phyloP scores from a whole-genome alignment of 225 moss, liverwort and hornwort genomes.

The Rhytidiadelphus loreus region DNA sequence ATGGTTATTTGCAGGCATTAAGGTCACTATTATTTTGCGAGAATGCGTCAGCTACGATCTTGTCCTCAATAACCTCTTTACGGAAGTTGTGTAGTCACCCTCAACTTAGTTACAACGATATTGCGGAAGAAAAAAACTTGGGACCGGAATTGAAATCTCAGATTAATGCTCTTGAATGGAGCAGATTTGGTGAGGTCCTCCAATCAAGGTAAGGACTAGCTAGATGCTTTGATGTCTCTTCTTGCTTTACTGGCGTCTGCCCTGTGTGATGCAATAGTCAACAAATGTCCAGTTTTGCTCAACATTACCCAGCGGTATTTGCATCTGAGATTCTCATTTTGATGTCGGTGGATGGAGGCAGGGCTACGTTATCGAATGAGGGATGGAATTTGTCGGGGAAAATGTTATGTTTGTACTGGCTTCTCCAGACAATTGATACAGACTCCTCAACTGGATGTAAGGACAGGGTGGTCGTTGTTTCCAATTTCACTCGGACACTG shows the following conservation, averaged over 20 bases:
- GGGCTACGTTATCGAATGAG: slow-evolving; percentile 15
- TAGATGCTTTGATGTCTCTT: neutral
- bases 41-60: slow-evolving; percentile 52
- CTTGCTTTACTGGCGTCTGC: neutral
- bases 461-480: slow-evolving; percentile 78
- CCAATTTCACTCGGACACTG: slow-evolving; percentile 79
- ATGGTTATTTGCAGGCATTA: slow-evolving; percentile 33
- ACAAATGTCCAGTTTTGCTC: neutral
- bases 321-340: neutral
- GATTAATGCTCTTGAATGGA: neutral
- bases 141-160: slow-evolving; percentile 16
- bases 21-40: slow-evolving; percentile 24
- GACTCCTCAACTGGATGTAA: slow-evolving; percentile 6
- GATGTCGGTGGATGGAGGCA: neutral
- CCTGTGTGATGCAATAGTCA: neutral
- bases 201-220: slow-evolving; percentile 23
- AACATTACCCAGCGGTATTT: neutral
- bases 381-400: slow-evolving; percentile 69
- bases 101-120: slow-evolving; percentile 37
- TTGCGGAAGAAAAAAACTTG: slow-evolving; percentile 14
- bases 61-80: slow-evolving; percentile 68
- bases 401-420: slow-evolving; percentile 39
- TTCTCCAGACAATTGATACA: slow-evolving; percentile 19
- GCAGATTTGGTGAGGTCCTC: neutral
- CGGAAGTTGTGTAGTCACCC: slow-evolving; percentile 91